Conservation (phyloP, 2,329 filamentous ascomycete species). For the Sphaerulina populicola region DNA sequence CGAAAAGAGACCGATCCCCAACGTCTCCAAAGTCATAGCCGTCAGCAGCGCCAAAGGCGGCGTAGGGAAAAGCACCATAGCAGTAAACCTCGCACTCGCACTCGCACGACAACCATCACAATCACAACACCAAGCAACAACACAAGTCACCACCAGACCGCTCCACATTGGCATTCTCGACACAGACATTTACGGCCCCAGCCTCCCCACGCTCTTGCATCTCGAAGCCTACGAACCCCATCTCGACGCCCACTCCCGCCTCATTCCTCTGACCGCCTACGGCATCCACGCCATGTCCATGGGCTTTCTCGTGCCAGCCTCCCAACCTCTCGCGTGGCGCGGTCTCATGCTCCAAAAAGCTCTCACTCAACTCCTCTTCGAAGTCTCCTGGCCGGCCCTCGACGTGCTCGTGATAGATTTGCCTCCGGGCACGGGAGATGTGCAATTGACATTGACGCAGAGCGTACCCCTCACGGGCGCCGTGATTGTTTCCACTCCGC, state of each 20-base stretch:
- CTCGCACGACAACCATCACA: constrained; percentile 63
- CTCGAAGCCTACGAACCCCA: constrained; percentile 30
- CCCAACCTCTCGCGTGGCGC: constrained; percentile 90
- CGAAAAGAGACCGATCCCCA: constrained; percentile 66
- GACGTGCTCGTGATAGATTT: constrained; percentile 86
- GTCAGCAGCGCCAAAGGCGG: constrained; percentile 95
- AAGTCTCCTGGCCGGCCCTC: constrained; percentile 85
- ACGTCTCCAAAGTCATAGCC: constrained; percentile 88
- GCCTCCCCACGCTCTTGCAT: constrained; percentile 81
- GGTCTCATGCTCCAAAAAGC: constrained; percentile 98
- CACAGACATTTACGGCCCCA: constrained; percentile 93
- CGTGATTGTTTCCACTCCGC: constrained; percentile 84
- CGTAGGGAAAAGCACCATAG: constrained; percentile 93
- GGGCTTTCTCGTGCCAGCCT: constrained; percentile 80
- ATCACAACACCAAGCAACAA: too few species aligned
- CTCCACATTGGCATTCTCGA: constrained; percentile 82
- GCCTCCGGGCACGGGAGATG: constrained; percentile 89
- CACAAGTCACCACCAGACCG: too few species aligned
- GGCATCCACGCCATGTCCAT: constrained; percentile 98
- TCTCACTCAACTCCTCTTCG: constrained; percentile 86
- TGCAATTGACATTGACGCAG: constrained; percentile 93
- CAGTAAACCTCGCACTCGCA: constrained; percentile 83
- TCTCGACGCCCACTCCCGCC: constrained; percentile 52
- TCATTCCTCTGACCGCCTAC: constrained; percentile 85
- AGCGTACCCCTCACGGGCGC: constrained; percentile 72